Conservation (phyloP, 306 rosid genomes). For the Cicer yamashitae region DNA sequence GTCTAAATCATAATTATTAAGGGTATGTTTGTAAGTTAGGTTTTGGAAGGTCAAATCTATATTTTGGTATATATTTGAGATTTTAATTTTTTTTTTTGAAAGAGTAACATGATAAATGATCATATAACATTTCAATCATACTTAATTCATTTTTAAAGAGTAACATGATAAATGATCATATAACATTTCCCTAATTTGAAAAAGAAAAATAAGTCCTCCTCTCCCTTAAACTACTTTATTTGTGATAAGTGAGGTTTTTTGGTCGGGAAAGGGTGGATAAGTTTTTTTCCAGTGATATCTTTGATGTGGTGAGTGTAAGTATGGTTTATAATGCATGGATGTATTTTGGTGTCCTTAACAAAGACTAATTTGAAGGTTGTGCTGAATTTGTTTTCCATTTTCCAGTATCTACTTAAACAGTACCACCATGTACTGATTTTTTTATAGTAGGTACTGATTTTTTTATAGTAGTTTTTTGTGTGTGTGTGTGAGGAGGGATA, state of each 20-base stretch:
- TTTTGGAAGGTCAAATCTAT: no score
- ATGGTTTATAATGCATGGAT: not conserved
- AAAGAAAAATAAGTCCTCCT: no score
- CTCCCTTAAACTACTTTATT: not conserved
- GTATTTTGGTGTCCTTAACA: not conserved
- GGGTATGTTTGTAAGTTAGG: no score
- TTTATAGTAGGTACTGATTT: not conserved
- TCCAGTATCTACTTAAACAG: no score
- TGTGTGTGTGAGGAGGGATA: not conserved
- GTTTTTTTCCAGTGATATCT: not conserved
- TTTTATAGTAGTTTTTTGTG: not conserved
- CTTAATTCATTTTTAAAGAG: no score
- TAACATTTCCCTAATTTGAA: no score
- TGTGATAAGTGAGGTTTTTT: not conserved
- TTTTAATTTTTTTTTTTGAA: no score
- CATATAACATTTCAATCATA: no score
- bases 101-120: no score
- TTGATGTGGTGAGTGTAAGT: constrained; percentile 3
- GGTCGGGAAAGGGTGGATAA: not conserved
- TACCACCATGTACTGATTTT: not conserved
- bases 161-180: no score
- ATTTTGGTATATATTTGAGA: no score
- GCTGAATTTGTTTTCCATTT: not conserved
- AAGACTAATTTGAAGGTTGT: not conserved
- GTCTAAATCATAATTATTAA: constrained; percentile 28